Base-by-base conservation (phyloP, 1,139 yeast genomes). In the Taphrina betulina region DNA sequence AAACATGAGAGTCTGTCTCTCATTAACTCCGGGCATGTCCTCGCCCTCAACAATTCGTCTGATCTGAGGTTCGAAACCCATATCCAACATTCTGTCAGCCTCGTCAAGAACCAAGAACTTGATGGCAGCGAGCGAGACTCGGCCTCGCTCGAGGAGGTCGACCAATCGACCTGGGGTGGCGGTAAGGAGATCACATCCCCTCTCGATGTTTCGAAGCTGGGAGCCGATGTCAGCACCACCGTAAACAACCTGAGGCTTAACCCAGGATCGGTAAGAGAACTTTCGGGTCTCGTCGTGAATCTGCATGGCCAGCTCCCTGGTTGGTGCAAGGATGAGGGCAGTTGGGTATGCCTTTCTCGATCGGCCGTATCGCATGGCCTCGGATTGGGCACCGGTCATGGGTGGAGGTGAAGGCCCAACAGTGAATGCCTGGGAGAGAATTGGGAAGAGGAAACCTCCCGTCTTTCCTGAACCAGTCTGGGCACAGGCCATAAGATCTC, bases 31-130 rank as follows among this genome's bases (percentile, higher is more conserved):
- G 62, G 98, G 96, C 97, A 90, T 90, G 72, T 88, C 96, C 77
- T 94, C 90, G 65, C 86, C 95, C 75, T 92, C 95, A 61, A 92
- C 98, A 70, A 92, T 90, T 71, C 90, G 87, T 80, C 98, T 87
- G 70, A 92, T 92, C 79, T 92, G 98, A 63, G 97, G 97, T 78
- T 92, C 98, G 76, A 92, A 92, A 79, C 98, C 98, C 98, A 92
- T 92, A 83, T 92, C 98, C 76, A 92, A 82, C 98, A 92, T 92
- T 79, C 98, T 87, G 76, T 92, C 98, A 69, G 98, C 98, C 79
- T 92, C 98, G 75, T 92, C 98, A 64, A 92, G 79, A 53, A 92
- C 97, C 71, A 92, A 80, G 75, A 88, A 92, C 73, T 86, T 88
- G 74, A 92, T 89, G 75, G 87, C 88, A 64, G 81, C 79, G 68